Evolutionary conservation across 208 protist species (phyloP).

Genomic region (Trypanosoma cruzi): DNA sequence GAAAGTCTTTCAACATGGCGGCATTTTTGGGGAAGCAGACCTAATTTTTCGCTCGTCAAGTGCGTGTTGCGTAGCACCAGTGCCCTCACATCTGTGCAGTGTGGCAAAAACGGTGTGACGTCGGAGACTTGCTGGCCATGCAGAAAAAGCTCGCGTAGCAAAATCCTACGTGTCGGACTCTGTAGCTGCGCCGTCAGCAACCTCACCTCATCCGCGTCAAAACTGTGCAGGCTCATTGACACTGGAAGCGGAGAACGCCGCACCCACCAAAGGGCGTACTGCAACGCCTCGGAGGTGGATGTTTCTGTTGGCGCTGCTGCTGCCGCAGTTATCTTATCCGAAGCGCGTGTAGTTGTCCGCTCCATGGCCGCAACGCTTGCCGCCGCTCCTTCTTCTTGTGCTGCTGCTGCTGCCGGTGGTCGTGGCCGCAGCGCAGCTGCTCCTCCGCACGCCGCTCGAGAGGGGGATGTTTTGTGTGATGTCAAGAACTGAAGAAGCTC

Average conservation of each 20-base stretch:
- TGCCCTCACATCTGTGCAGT: constrained; percentile 38
- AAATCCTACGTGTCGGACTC: constrained; percentile 6
- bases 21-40: constrained; percentile 37
- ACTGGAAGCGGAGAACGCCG: constrained; percentile 31
- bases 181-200: constrained; percentile 20
- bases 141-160: constrained; percentile 7
- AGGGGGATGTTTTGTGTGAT: constrained; percentile 1
- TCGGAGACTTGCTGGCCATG: constrained; percentile 23
- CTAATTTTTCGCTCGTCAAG: constrained; percentile 39
- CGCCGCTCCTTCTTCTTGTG: not conserved
- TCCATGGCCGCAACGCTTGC: not conserved
- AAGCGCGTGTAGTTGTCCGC: not conserved
- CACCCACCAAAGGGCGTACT: constrained; percentile 54
- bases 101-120: constrained; percentile 32
- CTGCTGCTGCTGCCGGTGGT: constrained; percentile 11
- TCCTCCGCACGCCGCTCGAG: not conserved
- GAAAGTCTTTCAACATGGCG: constrained; percentile 53
- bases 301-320: not conserved
- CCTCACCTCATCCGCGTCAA: constrained; percentile 32
- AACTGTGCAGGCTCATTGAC: constrained; percentile 45
- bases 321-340: not conserved
- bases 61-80: constrained; percentile 43
- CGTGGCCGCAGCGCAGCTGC: not conserved
- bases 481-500: constrained; percentile 18
- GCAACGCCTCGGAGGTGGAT: constrained; percentile 22